Evolutionary conservation across 805 yeast species (phyloP).

Genomic region (Pichia rugopelliculosa): DNA sequence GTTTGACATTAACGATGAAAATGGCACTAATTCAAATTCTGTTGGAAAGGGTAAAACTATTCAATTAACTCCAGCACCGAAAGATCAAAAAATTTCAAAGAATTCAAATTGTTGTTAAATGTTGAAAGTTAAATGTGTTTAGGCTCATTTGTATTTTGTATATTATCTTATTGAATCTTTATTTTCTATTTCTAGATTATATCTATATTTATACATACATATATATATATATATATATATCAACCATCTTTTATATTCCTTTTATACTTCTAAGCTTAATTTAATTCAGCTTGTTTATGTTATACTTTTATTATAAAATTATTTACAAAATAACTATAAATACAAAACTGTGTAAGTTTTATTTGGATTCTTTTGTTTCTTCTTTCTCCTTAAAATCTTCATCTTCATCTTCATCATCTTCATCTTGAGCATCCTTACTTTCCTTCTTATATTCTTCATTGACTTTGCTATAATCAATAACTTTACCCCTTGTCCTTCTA

Average conservation of each 20-base stretch:
- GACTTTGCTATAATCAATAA: constrained; percentile 77
- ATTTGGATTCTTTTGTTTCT: constrained; percentile 14
- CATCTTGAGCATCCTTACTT: constrained; percentile 33
- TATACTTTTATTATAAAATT: not conserved
- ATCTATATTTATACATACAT: too few species aligned
- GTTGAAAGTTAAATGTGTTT: not conserved
- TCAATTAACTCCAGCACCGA: constrained; percentile 87
- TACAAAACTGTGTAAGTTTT: not conserved
- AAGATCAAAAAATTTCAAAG: constrained; percentile 57
- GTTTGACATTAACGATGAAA: constrained; percentile 74
- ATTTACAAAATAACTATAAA: not conserved
- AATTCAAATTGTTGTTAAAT: constrained; percentile 61
- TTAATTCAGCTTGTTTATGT: not conserved
- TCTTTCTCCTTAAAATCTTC: constrained; percentile 42
- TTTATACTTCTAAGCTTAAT: not conserved
- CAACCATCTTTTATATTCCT: not conserved
- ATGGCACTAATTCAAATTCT: constrained; percentile 20
- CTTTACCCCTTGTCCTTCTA: constrained; percentile 85
- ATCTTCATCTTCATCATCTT: constrained; percentile 38
- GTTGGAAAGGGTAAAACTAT: constrained; percentile 83
- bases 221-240: not conserved
- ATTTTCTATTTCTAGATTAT: not conserved
- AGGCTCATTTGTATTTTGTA: not conserved
- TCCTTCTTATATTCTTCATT: constrained; percentile 60
- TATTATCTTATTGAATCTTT: not conserved